These are phyloP conservation scores for Hypomontagnella monticulosa DNA, from an alignment of 495 filamentous ascomycete genomes.

Conservation along the genomic window DNA sequence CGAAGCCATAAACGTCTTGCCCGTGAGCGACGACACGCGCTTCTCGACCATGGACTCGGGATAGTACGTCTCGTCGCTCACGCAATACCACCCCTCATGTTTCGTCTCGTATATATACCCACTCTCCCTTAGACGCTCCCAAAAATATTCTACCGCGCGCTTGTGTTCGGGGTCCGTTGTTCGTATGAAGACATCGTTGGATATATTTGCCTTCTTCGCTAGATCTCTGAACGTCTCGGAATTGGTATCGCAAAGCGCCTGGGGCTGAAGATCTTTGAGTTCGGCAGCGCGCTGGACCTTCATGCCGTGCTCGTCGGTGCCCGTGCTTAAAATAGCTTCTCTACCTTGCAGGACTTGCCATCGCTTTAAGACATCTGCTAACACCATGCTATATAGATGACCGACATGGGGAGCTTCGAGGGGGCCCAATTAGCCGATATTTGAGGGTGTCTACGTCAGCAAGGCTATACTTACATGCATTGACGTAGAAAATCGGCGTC, in stretches of 20 bases:
- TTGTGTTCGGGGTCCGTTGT: slow-evolving; percentile 86
- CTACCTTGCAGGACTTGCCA: slow-evolving; percentile 82
- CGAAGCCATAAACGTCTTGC: slow-evolving; percentile 82
- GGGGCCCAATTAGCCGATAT: slow-evolving; percentile 7
- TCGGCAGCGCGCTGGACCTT: slow-evolving; percentile 92
- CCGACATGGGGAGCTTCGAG: slow-evolving; percentile 88
- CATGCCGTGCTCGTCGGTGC: slow-evolving; percentile 98
- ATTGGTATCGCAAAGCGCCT: slow-evolving; percentile 67
- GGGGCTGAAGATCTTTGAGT: slow-evolving; percentile 62
- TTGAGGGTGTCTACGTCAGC: not conserved
- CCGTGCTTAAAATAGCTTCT: slow-evolving; percentile 80
- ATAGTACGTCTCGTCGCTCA: slow-evolving; percentile 96
- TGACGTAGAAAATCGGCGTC: slow-evolving; percentile 98
- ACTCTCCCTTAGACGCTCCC: slow-evolving; percentile 76
- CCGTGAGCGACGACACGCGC: slow-evolving; percentile 79
- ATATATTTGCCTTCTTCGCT: slow-evolving; percentile 71
- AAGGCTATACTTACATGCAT: slow-evolving; percentile 73
- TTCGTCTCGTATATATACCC: slow-evolving; percentile 86
- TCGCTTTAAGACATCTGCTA: slow-evolving; percentile 90
- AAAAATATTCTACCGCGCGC: slow-evolving; percentile 90
- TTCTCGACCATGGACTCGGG: slow-evolving; percentile 77
- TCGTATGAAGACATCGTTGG: slow-evolving; percentile 86
- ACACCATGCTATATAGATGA: slow-evolving; percentile 91
- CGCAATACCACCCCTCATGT: slow-evolving; percentile 96
- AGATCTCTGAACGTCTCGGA: slow-evolving; percentile 74